Evolutionary conservation across 257 asterid species (phyloP), one percentile per base, ranked within the genome.

Genomic region (Penstemon newberryi): DNA sequence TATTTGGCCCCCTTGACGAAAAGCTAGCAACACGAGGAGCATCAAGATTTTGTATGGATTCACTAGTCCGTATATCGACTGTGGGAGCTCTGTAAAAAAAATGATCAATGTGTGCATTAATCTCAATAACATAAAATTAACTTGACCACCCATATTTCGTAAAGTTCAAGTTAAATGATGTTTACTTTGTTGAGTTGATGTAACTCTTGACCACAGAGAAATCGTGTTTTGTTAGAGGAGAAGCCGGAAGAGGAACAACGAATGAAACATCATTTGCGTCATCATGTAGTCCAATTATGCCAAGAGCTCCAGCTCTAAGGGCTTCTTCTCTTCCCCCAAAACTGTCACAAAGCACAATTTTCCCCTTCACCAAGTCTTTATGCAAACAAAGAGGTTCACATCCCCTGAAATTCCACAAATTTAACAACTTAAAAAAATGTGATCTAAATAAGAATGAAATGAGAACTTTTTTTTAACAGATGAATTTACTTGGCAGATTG

Each of bases 1-100:
- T 1, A 36, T 73, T 73, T 0, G 77, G 77, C n/a, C 77, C 77
- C 51, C 47, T 66, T 4, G 72, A 69, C 0, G 77, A 73, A 66
- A 56, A 73, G 0, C 37, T 57, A n/a, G 68, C 68, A 19, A 73
- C 66, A 11, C 1, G 4, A 1, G 77, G 72, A 51, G 77, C 77
- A 7, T 6, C 45, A 1, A 5, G 63, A 12, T 69, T 62, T 5
- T 6, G n/a, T 56, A 15, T 51, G 9, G 79, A 9, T 63, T 75
- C 65, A 11, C 75, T 75, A 39, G 64, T 11, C 13, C 60, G 71
- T 47, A 75, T 69, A 7, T 63, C 47, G 7, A 69, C 75, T 56
- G 49, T 6, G 40, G 75, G 75, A 8, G 12, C 45, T 41, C 63
- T 56, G 25, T 47, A 52, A 1, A 47, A 15, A 13, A 64, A 5